phyloP scores from a whole-genome alignment of 768 basidiomycete genomes.

The Hygrocybe coccinea region DNA sequence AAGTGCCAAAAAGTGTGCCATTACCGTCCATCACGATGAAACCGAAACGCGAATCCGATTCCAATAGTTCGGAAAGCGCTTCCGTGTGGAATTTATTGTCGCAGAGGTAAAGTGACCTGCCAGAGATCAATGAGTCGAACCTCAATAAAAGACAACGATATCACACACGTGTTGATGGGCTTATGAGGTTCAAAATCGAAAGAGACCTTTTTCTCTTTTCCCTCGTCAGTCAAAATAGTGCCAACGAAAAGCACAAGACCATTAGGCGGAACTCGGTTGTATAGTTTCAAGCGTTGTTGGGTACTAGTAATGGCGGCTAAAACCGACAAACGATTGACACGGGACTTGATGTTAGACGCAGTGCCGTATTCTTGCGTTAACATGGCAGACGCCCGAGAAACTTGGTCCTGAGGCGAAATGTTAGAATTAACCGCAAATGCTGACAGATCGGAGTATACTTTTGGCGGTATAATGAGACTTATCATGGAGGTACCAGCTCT shows the following conservation, averaged over 20 bases:
- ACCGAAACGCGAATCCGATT: constrained; percentile 95
- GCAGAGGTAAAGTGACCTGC: constrained; percentile 92
- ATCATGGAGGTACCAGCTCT: constrained; percentile 99
- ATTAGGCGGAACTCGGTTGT: constrained; percentile 93
- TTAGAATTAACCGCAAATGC: constrained; percentile 8
- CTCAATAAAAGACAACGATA: neutral
- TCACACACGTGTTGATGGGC: constrained; percentile 91
- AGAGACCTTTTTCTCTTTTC: constrained; percentile 98
- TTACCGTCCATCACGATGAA: constrained; percentile 99
- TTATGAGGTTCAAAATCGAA: constrained; percentile 99
- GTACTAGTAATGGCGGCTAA: constrained; percentile 97
- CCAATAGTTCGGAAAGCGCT: constrained; percentile 90
- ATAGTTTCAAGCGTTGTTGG: constrained; percentile 94
- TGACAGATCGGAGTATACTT: constrained; percentile 44
- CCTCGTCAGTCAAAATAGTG: constrained; percentile 95
- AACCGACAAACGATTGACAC: constrained; percentile 95
- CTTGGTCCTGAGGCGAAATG: constrained; percentile 64
- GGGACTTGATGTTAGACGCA: constrained; percentile 99
- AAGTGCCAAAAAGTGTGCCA: constrained; percentile 91
- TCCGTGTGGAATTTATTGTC: constrained; percentile 99
- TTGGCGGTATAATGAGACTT: constrained; percentile 93
- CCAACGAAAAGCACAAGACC: constrained; percentile 97
- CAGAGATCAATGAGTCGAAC: constrained; percentile 6
- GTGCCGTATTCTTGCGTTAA: constrained; percentile 98
- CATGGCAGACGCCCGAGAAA: constrained; percentile 91